Evolutionary conservation across 2,329 filamentous ascomycete genomes (phyloP), one percentile per base, ranked within the genome.

Genomic region (Emmonsiellopsis sp.): DNA sequence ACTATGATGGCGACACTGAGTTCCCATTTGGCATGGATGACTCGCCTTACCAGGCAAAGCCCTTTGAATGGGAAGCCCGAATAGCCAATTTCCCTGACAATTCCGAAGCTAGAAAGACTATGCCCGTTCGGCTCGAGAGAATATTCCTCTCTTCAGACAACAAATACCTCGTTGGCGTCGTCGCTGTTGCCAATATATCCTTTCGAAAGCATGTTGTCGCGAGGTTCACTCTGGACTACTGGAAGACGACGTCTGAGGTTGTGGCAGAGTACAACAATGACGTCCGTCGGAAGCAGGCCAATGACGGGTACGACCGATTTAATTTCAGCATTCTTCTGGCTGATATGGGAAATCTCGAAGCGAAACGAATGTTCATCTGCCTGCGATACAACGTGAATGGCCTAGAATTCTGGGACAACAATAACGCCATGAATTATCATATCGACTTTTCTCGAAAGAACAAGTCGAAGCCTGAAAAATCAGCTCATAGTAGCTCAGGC

Each of bases 171-270:
- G 79, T 95, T 50, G 93, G 93, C 10, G 87, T 84, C 15, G 80
- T 95, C 51, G 87, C 84, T 7, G 91, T 95, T 20, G 84, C 86
- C 66, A 98, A 98, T 70, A 72, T 97, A 43, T 83, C 90, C 0
- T 98, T 95, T 73, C 81, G 91, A 52, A 98, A 98, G 73, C 71
- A 78, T 5, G 89, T 98, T 52, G 83, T 86, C n/a, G 92, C 89
- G 68, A 84, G 93, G 50, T 98, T 98, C 70, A 98, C 93, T 0
- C 80, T 96, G 46, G 93, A 98, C 70, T 93, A 95, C 73, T 98
- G 93, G 93, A 95, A 95, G 78, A 98, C 93, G 0, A 94, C 91
- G 0, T 98, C 93, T 0, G 93, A 98, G 67, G 87, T 97, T 1
- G 79, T 80, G 38, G 92, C 89, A n/a, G 90, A 96, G 63, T 98